Percentiles rank a stretch among this genome's conserved stretches.
These are phyloP conservation scores for Fagus crenata DNA, from an alignment of 306 rosid species.

Conservation along the genomic window DNA sequence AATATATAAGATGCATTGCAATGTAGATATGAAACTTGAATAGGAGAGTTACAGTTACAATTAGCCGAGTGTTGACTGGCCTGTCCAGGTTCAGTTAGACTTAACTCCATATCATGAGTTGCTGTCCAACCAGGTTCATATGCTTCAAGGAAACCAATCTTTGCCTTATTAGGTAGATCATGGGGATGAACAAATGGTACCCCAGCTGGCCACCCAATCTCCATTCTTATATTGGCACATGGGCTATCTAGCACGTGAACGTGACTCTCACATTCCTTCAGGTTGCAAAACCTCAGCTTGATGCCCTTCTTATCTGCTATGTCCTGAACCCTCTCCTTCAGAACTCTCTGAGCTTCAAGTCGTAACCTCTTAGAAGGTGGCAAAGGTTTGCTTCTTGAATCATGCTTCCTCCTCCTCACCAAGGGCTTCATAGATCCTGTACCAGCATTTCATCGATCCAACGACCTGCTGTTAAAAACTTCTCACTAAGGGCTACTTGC, in stretches of 20 bases:
- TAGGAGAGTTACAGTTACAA: slow-evolving; percentile 56
- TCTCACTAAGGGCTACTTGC: slow-evolving; percentile 70
- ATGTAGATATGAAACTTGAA: slow-evolving; percentile 43
- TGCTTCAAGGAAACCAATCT: slow-evolving; percentile 94
- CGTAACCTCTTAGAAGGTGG: slow-evolving; percentile 98
- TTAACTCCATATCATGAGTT: slow-evolving; percentile 67
- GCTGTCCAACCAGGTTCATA: slow-evolving; percentile 99
- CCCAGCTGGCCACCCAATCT: slow-evolving; percentile 95
- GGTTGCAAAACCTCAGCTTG: slow-evolving; percentile 93
- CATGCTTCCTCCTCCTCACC: slow-evolving; percentile 78
- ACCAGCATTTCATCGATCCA: slow-evolving; percentile 99
- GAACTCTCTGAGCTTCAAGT: slow-evolving; percentile 95
- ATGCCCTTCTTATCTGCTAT: slow-evolving; percentile 98
- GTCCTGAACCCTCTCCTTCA: slow-evolving; percentile 95
- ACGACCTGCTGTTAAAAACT: slow-evolving; percentile 94
- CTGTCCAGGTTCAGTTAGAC: slow-evolving; percentile 74
- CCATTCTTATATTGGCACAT: slow-evolving; percentile 83
- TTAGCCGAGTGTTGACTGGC: slow-evolving; percentile 72
- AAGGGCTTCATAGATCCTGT: slow-evolving; percentile 88
- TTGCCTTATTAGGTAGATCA: slow-evolving; percentile 95
- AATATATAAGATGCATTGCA: slow-evolving; percentile 12
- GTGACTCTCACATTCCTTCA: slow-evolving; percentile 96
- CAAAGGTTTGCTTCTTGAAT: slow-evolving; percentile 75
- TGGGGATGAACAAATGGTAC: slow-evolving; percentile 99
- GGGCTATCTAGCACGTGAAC: slow-evolving; percentile 78